These are phyloP conservation scores for Cyberlindnera mrakii DNA, from an alignment of 805 yeast genomes.

Conservation along the genomic window DNA sequence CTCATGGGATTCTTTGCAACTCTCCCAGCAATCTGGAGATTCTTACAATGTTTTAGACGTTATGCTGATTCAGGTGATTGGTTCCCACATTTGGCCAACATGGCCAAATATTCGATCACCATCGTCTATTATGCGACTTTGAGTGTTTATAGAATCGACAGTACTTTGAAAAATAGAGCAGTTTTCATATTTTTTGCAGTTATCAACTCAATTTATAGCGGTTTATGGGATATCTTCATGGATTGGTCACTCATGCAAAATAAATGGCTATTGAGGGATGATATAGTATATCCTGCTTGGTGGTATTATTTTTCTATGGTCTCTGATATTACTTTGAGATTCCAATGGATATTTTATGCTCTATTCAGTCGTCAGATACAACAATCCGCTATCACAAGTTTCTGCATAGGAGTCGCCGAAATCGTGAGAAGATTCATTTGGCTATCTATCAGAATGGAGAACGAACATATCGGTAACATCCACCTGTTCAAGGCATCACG, in stretches of 20 bases:
- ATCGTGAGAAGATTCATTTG: slow-evolving; percentile 78
- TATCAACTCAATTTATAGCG: slow-evolving; percentile 61
- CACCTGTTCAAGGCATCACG: slow-evolving; percentile 80
- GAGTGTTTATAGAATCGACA: slow-evolving; percentile 70
- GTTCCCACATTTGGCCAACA: slow-evolving; percentile 94
- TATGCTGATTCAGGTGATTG: slow-evolving; percentile 88
- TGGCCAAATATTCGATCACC: slow-evolving; percentile 66
- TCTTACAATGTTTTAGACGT: slow-evolving; percentile 86
- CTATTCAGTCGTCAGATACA: slow-evolving; percentile 69
- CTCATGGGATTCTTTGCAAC: slow-evolving; percentile 79
- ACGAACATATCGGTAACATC: slow-evolving; percentile 92
- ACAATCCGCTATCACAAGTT: slow-evolving; percentile 84
- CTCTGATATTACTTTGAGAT: slow-evolving; percentile 66
- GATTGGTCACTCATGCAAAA: slow-evolving; percentile 89
- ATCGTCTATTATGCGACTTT: slow-evolving; percentile 64
- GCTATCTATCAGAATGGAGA: slow-evolving; percentile 90
- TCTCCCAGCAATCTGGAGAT: slow-evolving; percentile 86
- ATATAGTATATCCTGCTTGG: slow-evolving; percentile 55
- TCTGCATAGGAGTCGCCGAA: slow-evolving; percentile 78
- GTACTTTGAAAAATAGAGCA: slow-evolving; percentile 32
- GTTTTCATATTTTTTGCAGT: slow-evolving; percentile 69
- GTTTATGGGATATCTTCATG: slow-evolving; percentile 89
- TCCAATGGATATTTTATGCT: slow-evolving; percentile 90
- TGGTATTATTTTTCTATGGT: slow-evolving; percentile 73
- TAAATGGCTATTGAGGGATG: slow-evolving; percentile 59